Conservation (phyloP, 1,139 yeast species). For the Hansenula sp. region DNA sequence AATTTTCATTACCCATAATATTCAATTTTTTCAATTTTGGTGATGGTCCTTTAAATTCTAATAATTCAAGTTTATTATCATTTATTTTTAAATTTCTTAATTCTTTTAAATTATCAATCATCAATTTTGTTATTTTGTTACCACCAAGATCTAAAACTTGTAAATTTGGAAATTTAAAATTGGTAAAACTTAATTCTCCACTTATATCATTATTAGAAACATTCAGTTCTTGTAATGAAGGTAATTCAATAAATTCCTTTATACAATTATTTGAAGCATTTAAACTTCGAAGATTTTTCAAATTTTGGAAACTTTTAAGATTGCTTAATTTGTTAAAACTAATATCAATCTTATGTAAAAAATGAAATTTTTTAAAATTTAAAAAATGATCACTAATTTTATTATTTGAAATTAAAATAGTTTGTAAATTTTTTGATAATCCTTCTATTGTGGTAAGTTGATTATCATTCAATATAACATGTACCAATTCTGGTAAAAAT, state of each 20-base stretch:
- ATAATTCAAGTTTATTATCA: constrained; percentile 4
- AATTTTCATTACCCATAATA: constrained; percentile 3
- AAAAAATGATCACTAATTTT: constrained; percentile 23
- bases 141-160: constrained; percentile 9
- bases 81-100: constrained; percentile 8
- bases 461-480: constrained; percentile 28
- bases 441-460: constrained; percentile 30
- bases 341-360: constrained; percentile 14
- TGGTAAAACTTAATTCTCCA: constrained; percentile 10
- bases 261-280: constrained; percentile 15
- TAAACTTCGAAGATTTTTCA: constrained; percentile 14
- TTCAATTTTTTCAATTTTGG: constrained; percentile 8
- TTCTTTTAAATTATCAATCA: not conserved
- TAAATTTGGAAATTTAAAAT: constrained; percentile 7
- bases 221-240: constrained; percentile 13
- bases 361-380: constrained; percentile 11
- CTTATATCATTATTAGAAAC: constrained; percentile 14
- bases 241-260: constrained; percentile 10
- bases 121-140: constrained; percentile 11
- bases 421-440: constrained; percentile 25
- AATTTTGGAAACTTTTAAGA: constrained; percentile 11
- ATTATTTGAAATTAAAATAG: constrained; percentile 26
- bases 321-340: constrained; percentile 15
- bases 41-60: constrained; percentile 1
- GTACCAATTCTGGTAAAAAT: constrained; percentile 29